Percentiles rank a stretch among this genome's conserved stretches.
These are phyloP conservation scores for Solanum arcanum DNA, from an alignment of 257 asterid genomes.

Conservation along the genomic window DNA sequence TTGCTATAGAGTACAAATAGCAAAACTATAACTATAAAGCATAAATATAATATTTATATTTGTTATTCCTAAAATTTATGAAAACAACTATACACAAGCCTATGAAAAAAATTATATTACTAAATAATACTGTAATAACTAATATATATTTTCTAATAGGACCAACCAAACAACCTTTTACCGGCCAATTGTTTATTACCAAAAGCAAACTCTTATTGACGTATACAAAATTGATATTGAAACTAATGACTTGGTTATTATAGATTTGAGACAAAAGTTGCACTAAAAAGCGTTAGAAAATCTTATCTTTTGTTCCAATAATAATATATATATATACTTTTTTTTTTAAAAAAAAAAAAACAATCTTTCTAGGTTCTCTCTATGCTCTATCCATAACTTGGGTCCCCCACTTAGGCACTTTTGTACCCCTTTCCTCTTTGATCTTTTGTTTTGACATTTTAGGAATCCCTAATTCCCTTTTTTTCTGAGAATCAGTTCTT, in stretches of 20 bases:
- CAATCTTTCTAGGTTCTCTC: background rate
- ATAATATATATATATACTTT: background rate
- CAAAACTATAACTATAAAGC: no score
- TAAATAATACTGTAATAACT: background rate
- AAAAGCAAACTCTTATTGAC: constrained; percentile 1
- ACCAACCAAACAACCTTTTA: background rate
- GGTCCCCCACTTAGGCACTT: background rate
- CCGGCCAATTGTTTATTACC: background rate
- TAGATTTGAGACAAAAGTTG: background rate
- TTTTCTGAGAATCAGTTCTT: constrained; percentile 4
- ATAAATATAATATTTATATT: no score
- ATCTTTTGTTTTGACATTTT: background rate
- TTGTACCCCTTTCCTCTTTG: background rate
- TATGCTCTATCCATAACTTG: background rate
- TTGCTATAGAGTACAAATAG: no score
- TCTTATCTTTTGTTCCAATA: constrained; percentile 4
- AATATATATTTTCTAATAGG: no score
- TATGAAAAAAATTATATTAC: no score
- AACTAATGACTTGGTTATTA: background rate
- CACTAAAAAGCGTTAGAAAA: background rate
- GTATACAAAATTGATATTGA: background rate
- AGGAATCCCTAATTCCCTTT: background rate
- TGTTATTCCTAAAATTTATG: no score
- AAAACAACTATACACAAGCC: background rate
- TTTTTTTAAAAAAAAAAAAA: background rate